phyloP scores from a whole-genome alignment of 176 grass and related monocot genomes.

The Dendrocalamus sinicus region DNA sequence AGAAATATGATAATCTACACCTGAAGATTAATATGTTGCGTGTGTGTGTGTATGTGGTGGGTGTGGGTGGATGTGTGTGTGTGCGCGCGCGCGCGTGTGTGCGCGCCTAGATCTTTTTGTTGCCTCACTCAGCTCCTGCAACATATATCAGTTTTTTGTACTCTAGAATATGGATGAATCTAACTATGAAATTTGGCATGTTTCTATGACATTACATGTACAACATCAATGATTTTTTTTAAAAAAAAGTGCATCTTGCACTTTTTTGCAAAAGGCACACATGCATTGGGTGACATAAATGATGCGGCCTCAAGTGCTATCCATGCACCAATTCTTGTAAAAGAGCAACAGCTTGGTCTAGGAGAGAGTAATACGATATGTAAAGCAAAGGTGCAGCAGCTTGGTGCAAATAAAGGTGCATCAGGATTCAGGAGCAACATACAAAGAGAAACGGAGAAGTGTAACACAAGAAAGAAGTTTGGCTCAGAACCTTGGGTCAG shows the following conservation, averaged over 20 bases:
- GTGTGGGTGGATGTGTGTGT: too few species aligned
- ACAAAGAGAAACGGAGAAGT: neutral
- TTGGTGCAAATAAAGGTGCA: neutral
- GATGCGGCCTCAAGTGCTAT: neutral
- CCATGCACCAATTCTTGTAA: neutral
- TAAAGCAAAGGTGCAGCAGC: neutral
- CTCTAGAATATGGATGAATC: constrained; percentile 1
- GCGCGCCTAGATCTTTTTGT: too few species aligned
- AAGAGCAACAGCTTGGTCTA: neutral
- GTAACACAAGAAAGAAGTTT: neutral
- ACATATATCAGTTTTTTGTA: neutral
- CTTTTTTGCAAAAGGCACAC: neutral
- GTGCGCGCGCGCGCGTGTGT: too few species aligned
- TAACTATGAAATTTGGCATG: neutral
- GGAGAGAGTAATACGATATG: neutral
- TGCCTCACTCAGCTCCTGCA: too few species aligned
- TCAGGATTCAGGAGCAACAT: neutral
- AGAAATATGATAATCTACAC: constrained; percentile 21
- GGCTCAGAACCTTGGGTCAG: neutral
- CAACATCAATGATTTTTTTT: neutral
- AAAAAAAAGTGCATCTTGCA: neutral
- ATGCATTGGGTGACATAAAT: neutral
- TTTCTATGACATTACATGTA: neutral
- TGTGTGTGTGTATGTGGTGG: too few species aligned
- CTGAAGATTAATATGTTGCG: constrained; percentile 5